These are phyloP conservation scores for Peronospora farinosa DNA, from an alignment of 352 stramenopile species.

Conservation along the genomic window DNA sequence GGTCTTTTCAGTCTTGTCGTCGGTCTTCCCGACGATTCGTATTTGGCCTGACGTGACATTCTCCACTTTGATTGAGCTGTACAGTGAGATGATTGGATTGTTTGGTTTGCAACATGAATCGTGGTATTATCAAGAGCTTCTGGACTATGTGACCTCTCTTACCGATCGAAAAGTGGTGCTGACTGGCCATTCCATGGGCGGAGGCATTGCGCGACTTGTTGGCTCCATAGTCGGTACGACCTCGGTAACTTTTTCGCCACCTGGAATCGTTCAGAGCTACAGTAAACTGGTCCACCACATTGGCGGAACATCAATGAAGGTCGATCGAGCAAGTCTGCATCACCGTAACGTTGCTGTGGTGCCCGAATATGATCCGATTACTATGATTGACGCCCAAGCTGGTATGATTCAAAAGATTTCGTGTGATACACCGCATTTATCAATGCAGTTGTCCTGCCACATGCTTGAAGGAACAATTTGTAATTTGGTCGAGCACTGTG, in stretches of 20 bases:
- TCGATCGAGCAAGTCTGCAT: conserved; percentile 71
- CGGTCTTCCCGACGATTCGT: conserved; percentile 87
- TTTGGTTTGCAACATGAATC: conserved; percentile 86
- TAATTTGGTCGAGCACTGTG: conserved; percentile 78
- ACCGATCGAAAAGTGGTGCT: conserved; percentile 77
- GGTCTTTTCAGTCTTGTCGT: conserved; percentile 83
- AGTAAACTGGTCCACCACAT: conserved; percentile 84
- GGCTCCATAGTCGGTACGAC: conserved; percentile 67
- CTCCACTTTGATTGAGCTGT: conserved; percentile 80
- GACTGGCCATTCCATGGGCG: conserved; percentile 86
- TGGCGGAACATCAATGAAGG: conserved; percentile 57
- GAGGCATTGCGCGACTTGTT: conserved; percentile 79
- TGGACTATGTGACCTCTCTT: conserved; percentile 77
- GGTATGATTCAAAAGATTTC: conserved; percentile 88
- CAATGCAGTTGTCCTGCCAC: conserved; percentile 87
- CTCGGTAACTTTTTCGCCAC: conserved; percentile 83
- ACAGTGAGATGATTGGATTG: conserved; percentile 79
- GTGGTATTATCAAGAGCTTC: conserved; percentile 83
- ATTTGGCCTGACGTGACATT: conserved; percentile 88
- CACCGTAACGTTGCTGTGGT: conserved; percentile 82
- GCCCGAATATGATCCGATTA: conserved; percentile 84
- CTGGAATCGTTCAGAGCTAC: conserved; percentile 84
- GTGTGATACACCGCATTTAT: conserved; percentile 80
- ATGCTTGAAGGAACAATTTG: conserved; percentile 88
- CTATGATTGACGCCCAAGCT: conserved; percentile 84